Percentiles rank a stretch among this genome's conserved stretches.
These are phyloP conservation scores for Starmerella tilneyi DNA, from an alignment of 805 yeast species.

Conservation along the genomic window DNA sequence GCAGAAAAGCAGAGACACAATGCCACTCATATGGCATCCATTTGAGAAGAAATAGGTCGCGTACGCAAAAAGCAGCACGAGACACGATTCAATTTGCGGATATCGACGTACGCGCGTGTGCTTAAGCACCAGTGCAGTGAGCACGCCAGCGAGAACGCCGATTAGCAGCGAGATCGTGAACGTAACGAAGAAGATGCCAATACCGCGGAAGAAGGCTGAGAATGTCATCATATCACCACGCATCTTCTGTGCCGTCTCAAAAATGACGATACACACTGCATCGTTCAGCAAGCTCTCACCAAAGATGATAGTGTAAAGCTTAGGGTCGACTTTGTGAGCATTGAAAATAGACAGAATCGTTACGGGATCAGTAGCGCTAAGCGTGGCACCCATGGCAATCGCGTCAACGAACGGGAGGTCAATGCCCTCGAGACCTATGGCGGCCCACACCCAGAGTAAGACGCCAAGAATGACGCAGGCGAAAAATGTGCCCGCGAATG, in stretches of 20 bases:
- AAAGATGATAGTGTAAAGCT: slow-evolving; percentile 88
- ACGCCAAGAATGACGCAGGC: slow-evolving; percentile 86
- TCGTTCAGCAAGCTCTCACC: slow-evolving; percentile 94
- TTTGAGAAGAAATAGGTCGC: slow-evolving; percentile 95
- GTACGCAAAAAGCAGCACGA: slow-evolving; percentile 81
- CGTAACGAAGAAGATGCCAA: slow-evolving; percentile 84
- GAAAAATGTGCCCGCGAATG: slow-evolving; percentile 93
- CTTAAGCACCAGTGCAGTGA: slow-evolving; percentile 80
- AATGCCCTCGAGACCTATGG: slow-evolving; percentile 80
- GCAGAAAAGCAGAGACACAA: slow-evolving; percentile 85
- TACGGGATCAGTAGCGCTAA: slow-evolving; percentile 97
- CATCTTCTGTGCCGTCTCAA: slow-evolving; percentile 94
- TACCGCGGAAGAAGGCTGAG: slow-evolving; percentile 63
- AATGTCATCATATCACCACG: slow-evolving; percentile 75
- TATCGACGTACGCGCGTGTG: slow-evolving; percentile 88
- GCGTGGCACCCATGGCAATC: slow-evolving; percentile 91
- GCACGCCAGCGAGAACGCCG: slow-evolving; percentile 76
- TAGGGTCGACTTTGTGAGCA: slow-evolving; percentile 96
- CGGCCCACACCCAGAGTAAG: slow-evolving; percentile 79
- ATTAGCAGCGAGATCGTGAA: slow-evolving; percentile 83
- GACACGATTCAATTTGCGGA: slow-evolving; percentile 94
- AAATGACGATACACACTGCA: slow-evolving; percentile 97
- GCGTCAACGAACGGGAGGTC: slow-evolving; percentile 93
- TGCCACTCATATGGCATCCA: slow-evolving; percentile 99
- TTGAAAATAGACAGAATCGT: slow-evolving; percentile 92